Percentiles rank a stretch among this genome's conserved stretches.
These are phyloP conservation scores for Kazachstania africana DNA, from an alignment of 805 yeast species.

Conservation along the genomic window DNA sequence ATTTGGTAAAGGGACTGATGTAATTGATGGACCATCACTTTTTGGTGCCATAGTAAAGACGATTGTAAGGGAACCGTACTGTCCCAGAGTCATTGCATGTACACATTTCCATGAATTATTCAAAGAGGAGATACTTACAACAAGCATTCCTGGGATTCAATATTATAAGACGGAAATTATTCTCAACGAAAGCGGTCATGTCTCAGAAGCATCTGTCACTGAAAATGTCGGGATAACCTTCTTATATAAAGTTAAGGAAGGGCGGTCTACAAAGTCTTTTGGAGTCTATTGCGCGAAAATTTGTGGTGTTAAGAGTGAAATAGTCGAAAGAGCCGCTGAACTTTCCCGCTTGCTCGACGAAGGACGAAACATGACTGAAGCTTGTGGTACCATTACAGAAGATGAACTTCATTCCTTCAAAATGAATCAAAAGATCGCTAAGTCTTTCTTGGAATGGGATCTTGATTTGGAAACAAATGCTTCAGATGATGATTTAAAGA, in stretches of 20 bases:
- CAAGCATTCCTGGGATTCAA: conserved; percentile 11
- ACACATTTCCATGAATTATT: conserved; percentile 37
- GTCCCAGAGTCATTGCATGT: conserved; percentile 26
- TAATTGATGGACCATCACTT: conserved; percentile 34
- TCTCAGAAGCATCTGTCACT: neutral
- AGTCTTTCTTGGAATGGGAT: conserved; percentile 22
- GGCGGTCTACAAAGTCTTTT: conserved; percentile 26
- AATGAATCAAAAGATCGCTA: conserved; percentile 12
- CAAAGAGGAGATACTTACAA: conserved; percentile 13
- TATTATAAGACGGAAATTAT: conserved; percentile 29
- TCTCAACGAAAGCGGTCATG: conserved; percentile 3
- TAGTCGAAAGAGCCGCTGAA: conserved; percentile 26
- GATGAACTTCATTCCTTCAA: conserved; percentile 11
- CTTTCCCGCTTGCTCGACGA: conserved; percentile 11
- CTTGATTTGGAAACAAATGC: conserved; percentile 13
- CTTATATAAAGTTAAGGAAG: conserved; percentile 25
- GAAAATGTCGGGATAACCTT: conserved; percentile 20
- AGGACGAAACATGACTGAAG: conserved; percentile 12
- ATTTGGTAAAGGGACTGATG: conserved; percentile 43
- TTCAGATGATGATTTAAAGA: conserved; percentile 2
- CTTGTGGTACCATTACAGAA: conserved; percentile 7
- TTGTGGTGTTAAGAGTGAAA: conserved; percentile 25
- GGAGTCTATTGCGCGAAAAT: conserved; percentile 33
- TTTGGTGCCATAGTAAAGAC: conserved; percentile 29
- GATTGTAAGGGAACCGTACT: conserved; percentile 6